A percentile compares a stretch with the other conserved stretches of the same genome.
These are phyloP conservation scores for Talaromyces sp. DNA, from an alignment of 2,329 filamentous ascomycete species.

Conservation along the genomic window DNA sequence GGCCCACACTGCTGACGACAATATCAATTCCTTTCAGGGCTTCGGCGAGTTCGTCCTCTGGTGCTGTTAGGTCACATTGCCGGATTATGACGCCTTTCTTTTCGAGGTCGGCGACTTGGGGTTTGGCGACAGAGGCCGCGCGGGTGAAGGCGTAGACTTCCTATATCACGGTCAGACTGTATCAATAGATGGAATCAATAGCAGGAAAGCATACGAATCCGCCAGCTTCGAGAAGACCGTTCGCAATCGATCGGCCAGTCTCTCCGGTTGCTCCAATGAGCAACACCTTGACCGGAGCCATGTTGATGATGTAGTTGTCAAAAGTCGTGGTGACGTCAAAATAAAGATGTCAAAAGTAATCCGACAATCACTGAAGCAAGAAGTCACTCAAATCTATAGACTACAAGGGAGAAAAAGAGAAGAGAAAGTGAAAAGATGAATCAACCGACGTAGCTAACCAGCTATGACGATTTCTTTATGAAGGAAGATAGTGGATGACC, in stretches of 20 bases:
- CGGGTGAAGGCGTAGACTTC: conserved; percentile 45
- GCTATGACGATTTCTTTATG: conserved; percentile 15
- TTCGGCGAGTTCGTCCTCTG: conserved; percentile 11
- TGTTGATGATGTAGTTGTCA: neutral
- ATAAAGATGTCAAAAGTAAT: neutral
- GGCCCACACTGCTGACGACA: conserved; percentile 39
- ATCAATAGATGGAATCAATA: neutral
- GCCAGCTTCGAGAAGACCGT: conserved; percentile 24
- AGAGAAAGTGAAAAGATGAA: neutral
- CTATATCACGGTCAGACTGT: conserved; percentile 26
- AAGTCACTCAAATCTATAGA: neutral
- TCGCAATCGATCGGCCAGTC: conserved; percentile 28
- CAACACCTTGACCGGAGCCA: conserved; percentile 21
- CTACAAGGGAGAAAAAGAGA: neutral
- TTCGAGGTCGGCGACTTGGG: conserved; percentile 34
- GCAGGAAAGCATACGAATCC: conserved; percentile 21
- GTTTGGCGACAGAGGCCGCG: conserved; percentile 42
- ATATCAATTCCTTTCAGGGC: conserved; percentile 34
- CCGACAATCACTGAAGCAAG: neutral
- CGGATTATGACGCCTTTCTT: conserved; percentile 39
- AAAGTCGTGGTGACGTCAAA: neutral
- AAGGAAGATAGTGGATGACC: neutral
- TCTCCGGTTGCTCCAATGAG: conserved; percentile 30
- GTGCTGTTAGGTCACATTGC: conserved; percentile 11
- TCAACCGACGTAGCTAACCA: neutral